These are phyloP conservation scores for Clohesyomyces aquaticus DNA, from an alignment of 495 filamentous ascomycete species.

Conservation along the genomic window DNA sequence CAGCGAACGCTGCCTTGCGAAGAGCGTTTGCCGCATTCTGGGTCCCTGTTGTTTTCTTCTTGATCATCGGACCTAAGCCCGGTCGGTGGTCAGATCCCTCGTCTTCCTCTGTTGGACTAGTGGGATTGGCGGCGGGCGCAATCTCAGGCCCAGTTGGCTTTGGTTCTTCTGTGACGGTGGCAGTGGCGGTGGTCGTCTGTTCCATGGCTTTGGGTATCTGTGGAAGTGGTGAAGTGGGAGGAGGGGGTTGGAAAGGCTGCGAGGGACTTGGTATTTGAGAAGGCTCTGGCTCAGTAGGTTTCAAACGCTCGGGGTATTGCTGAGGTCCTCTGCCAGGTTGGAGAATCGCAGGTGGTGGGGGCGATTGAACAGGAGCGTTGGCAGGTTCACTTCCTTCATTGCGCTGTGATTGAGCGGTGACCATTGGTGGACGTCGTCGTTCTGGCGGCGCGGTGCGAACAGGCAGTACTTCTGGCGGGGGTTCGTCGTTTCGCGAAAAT, in stretches of 20 bases:
- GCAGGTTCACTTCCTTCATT: slow-evolving; percentile 26
- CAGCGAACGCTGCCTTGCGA: slow-evolving; percentile 81
- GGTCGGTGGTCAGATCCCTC: slow-evolving; percentile 67
- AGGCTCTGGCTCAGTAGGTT: slow-evolving; percentile 14
- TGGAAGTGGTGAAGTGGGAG: slow-evolving; percentile 28
- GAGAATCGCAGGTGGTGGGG: slow-evolving; percentile 13
- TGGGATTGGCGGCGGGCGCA: slow-evolving; percentile 5
- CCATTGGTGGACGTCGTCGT: slow-evolving; percentile 40
- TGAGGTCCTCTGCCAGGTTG: slow-evolving; percentile 30
- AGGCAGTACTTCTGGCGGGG: slow-evolving; percentile 18
- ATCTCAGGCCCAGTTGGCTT: background rate
- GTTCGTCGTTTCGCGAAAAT: slow-evolving; percentile 33
- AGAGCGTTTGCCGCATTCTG: slow-evolving; percentile 74
- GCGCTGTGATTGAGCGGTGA: slow-evolving; percentile 23
- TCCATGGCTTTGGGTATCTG: slow-evolving; percentile 19
- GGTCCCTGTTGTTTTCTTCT: slow-evolving; percentile 64
- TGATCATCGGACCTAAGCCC: slow-evolving; percentile 89
- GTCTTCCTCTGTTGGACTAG: slow-evolving; percentile 14
- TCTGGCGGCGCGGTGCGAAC: slow-evolving; percentile 31
- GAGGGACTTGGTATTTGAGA: background rate
- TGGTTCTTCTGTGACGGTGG: background rate
- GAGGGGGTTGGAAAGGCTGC: slow-evolving; percentile 14
- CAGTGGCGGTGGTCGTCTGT: background rate
- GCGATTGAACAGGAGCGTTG: slow-evolving; percentile 15
- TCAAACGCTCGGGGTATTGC: slow-evolving; percentile 1